Evolutionary conservation across 2,329 filamentous ascomycete genomes (phyloP), one percentile per base, ranked within the genome.

Genomic region (Cryoendolithus antarcticus): DNA sequence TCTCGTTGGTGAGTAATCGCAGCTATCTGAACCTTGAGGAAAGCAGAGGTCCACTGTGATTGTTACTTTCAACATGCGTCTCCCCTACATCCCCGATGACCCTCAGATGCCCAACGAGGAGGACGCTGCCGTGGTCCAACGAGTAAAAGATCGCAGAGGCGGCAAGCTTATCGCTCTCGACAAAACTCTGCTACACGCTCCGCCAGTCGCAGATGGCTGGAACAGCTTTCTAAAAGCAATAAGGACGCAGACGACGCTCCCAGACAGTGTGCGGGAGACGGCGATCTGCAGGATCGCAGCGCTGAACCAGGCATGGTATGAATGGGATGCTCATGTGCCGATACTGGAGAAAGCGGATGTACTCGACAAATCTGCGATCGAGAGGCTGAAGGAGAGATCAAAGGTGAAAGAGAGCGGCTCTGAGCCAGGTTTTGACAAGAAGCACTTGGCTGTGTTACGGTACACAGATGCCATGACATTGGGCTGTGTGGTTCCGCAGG

Each of bases 391-490:
- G 44, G 46, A 54, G 33, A 34, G 33, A 21, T 21, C 19, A 21
- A 21, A 21, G 19, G 19, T 11, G 35, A 21, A 43, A 57, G 7
- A 21, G 13, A 38, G 19, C 15, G 40, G 4, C 12, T 32, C 11
- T 21, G 19, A 21, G 19, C 29, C 38, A 9, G 24, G 19, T 11
- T 62, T 86, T 44, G 74, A 62, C 15, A 69, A 71, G 43, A 68
- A 65, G 56, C 76, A 86, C 62, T 76, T 74, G 67, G 78, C 76
- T 0, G 80, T 84, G 29, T 58, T 89, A 39, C 65, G 70, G 34
- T 88, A 86, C 57, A 73, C 85, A 11, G 84, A 93, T 62, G 82
- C 84, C 57, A 93, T 93, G 82, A 93, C 86, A 36, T 66, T 76
- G 47, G 72, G 75, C 33, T 79, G 89, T 0, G 64, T 70, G 37